phyloP scores from a whole-genome alignment of 768 basidiomycete genomes.

The Boletus rubropictus region DNA sequence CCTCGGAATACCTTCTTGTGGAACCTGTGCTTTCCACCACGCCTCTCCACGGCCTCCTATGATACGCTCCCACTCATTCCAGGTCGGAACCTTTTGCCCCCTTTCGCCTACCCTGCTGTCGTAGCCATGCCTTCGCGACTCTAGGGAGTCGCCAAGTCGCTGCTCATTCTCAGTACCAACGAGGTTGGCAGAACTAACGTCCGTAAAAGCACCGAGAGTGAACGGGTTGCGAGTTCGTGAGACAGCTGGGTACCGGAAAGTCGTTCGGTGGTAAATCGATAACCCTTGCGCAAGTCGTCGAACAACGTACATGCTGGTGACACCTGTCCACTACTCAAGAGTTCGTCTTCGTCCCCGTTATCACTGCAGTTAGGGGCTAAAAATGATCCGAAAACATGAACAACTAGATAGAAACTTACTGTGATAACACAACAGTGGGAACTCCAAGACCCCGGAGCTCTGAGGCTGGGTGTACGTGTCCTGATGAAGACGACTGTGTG shows the following conservation, averaged over 20 bases:
- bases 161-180: conserved; percentile 14
- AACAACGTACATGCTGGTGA: conserved; percentile 58
- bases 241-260: conserved; percentile 14
- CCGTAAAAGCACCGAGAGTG: conserved; percentile 27
- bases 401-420: conserved; percentile 23
- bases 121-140: background rate
- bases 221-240: conserved; percentile 21
- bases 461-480: conserved; percentile 23
- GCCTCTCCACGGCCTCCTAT: conserved; percentile 11
- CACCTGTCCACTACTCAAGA: conserved; percentile 73
- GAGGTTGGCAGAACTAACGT: conserved; percentile 26
- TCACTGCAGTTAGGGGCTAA: conserved; percentile 10
- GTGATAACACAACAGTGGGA: conserved; percentile 38
- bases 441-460: conserved; percentile 27
- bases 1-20: conserved; percentile 11
- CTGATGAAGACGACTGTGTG: conserved; percentile 32
- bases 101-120: conserved; percentile 2
- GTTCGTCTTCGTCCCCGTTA: conserved; percentile 52
- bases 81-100: conserved; percentile 42
- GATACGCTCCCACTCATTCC: conserved; percentile 36
- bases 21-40: conserved; percentile 17
- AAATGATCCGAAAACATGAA: background rate
- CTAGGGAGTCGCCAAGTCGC: conserved; percentile 4
- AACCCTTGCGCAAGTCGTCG: conserved; percentile 2
- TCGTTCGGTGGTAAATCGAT: conserved; percentile 6